Percentiles rank a stretch among this genome's conserved stretches.
phyloP scores from a whole-genome alignment of 768 basidiomycete species.

The Hemileccinum impolitum region DNA sequence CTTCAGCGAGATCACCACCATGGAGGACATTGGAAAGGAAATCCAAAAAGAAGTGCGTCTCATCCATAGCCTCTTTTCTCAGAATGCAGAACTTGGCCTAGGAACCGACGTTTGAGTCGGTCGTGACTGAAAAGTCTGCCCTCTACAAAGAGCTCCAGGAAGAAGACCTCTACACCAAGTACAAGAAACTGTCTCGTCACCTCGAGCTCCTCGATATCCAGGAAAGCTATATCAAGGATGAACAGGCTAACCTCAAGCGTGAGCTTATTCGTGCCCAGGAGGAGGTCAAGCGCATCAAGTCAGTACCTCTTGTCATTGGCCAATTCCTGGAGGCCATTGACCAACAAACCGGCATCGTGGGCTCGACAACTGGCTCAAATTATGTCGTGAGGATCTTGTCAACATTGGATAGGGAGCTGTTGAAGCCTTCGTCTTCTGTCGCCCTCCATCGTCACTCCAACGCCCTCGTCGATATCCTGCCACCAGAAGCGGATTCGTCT shows the following conservation, averaged over 20 bases:
- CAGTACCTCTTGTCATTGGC: constrained; percentile 97
- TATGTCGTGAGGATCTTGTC: constrained; percentile 97
- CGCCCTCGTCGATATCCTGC: constrained; percentile 95
- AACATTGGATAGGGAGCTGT: constrained; percentile 92
- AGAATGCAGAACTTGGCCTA: constrained; percentile 27
- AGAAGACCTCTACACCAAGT: constrained; percentile 95
- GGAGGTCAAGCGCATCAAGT: constrained; percentile 98
- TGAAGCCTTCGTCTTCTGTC: constrained; percentile 96
- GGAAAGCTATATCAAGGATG: constrained; percentile 98
- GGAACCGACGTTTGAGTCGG: constrained; percentile 89
- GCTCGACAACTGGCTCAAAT: constrained; percentile 96
- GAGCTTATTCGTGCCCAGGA: constrained; percentile 98
- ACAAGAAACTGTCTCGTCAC: constrained; percentile 94
- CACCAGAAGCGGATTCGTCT: constrained; percentile 96
- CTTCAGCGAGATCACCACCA: constrained; percentile 33
- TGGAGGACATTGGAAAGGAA: constrained; percentile 91
- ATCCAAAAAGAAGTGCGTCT: constrained; percentile 69
- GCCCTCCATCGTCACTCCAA: constrained; percentile 99
- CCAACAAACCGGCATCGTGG: constrained; percentile 94
- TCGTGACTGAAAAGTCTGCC: constrained; percentile 85
- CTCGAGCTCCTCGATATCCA: constrained; percentile 93
- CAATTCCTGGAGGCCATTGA: constrained; percentile 99
- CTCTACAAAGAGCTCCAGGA: constrained; percentile 82
- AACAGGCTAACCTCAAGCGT: constrained; percentile 95
- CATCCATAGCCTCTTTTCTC: constrained; percentile 1